phyloP scores from a whole-genome alignment of 2,329 filamentous ascomycete genomes.

The Akanthomyces muscarius region DNA sequence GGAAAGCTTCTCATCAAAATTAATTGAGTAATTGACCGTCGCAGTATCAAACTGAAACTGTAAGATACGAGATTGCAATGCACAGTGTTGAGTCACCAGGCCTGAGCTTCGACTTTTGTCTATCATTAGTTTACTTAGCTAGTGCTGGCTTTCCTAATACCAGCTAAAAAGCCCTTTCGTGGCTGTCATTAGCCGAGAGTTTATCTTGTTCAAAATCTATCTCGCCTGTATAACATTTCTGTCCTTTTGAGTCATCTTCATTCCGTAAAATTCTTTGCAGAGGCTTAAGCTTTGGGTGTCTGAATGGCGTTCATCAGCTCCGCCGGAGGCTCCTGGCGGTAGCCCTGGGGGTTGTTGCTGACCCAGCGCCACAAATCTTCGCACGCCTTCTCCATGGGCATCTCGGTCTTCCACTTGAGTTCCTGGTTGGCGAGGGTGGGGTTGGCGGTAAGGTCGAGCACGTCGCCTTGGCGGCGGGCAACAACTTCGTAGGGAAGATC shows the following conservation, averaged over 20 bases:
- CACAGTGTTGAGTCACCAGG: neutral
- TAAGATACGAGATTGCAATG: no score
- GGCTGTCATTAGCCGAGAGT: neutral
- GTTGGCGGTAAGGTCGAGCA: constrained; percentile 91
- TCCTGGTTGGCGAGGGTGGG: constrained; percentile 82
- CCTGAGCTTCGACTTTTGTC: neutral
- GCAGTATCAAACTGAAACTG: neutral
- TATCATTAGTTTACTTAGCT: neutral
- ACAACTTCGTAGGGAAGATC: constrained; percentile 85
- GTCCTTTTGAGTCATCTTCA: neutral
- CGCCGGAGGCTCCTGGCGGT: constrained; percentile 84
- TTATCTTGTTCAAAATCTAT: constrained; percentile 1
- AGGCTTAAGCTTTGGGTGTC: constrained; percentile 28
- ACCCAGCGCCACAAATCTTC: constrained; percentile 96
- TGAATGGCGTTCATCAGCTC: constrained; percentile 67
- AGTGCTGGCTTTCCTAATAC: neutral
- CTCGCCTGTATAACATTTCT: constrained; percentile 22
- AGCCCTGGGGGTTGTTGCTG: constrained; percentile 91
- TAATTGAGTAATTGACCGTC: constrained; percentile 31
- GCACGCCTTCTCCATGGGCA: constrained; percentile 88
- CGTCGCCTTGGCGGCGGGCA: constrained; percentile 78
- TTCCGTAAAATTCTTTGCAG: constrained; percentile 12
- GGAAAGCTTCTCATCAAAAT: constrained; percentile 77
- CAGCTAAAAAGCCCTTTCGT: neutral
- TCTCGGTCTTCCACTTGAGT: constrained; percentile 86